A percentile compares a stretch with the other conserved stretches of the same genome.
Conservation (phyloP, 2,329 filamentous ascomycete genomes). For the Venturia asperata region DNA sequence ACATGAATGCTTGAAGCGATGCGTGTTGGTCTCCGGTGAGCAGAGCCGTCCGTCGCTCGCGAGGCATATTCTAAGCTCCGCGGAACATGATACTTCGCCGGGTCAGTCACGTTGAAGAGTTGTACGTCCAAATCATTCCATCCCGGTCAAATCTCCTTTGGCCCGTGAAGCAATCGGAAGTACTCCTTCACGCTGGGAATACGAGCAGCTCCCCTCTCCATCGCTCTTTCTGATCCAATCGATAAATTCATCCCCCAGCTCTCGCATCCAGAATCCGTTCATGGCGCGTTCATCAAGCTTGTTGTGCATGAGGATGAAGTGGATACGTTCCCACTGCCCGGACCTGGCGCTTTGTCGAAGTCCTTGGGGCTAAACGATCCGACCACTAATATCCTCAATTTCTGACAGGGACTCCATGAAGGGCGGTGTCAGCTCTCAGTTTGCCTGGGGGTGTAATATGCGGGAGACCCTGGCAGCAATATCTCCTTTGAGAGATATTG, state of each 20-base stretch:
- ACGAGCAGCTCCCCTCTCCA: not conserved
- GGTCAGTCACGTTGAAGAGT: not conserved
- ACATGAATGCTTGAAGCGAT: not conserved
- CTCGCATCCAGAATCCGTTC: conserved; percentile 23
- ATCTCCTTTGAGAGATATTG: not conserved
- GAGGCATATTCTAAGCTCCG: not conserved
- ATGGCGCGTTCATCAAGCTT: conserved; percentile 10
- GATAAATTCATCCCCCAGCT: conserved; percentile 22
- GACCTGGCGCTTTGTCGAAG: not conserved
- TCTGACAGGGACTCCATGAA: not conserved
- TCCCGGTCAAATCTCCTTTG: not conserved
- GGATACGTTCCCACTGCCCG: not conserved
- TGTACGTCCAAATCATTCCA: not conserved
- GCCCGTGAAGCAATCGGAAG: not conserved
- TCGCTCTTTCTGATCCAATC: not conserved
- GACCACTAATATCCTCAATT: not conserved
- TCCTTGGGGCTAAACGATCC: conserved; percentile 8
- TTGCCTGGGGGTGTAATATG: not conserved
- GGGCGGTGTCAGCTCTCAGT: not conserved
- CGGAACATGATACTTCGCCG: not conserved
- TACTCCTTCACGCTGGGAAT: not conserved
- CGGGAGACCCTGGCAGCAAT: not conserved
- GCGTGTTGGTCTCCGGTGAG: not conserved
- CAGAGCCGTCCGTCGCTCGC: not conserved
- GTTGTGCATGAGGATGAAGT: not conserved